phyloP scores from a whole-genome alignment of 202 grass and related monocot species.

The Miscanthus sacchariflorus region DNA sequence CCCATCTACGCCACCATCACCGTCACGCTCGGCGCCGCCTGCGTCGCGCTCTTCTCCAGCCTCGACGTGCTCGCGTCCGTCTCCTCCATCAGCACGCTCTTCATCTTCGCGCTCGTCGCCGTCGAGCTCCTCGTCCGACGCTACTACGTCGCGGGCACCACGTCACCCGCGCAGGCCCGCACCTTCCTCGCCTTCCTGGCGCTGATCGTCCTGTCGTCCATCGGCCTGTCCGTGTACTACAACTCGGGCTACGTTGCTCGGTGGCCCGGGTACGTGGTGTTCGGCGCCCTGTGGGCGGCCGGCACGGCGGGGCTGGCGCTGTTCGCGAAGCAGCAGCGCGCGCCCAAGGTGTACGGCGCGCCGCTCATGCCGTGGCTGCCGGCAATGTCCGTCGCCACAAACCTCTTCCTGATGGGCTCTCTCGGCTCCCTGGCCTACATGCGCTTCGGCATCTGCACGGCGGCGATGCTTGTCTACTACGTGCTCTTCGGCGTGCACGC shows the following conservation, averaged over 20 bases:
- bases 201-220: conserved; percentile 49
- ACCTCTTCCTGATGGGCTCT: conserved; percentile 78
- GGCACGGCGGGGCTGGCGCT: conserved; percentile 55
- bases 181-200: conserved; percentile 52
- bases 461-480: conserved; percentile 69
- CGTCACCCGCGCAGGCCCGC: conserved; percentile 23
- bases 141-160: conserved; percentile 54
- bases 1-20: conserved; percentile 73
- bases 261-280: conserved; percentile 62
- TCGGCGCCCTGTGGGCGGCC: conserved; percentile 45
- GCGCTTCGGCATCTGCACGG: conserved; percentile 71
- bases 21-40: conserved; percentile 63
- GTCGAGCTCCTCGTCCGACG: conserved; percentile 62
- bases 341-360: conserved; percentile 60
- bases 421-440: conserved; percentile 54
- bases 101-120: conserved; percentile 76
- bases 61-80: conserved; percentile 73
- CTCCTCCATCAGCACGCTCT: conserved; percentile 83
- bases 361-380: conserved; percentile 76
- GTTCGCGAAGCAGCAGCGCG: conserved; percentile 44
- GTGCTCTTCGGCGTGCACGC: conserved; percentile 73
- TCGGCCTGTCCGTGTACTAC: conserved; percentile 60
- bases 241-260: conserved; percentile 39
- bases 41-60: conserved; percentile 78
- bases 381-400: conserved; percentile 60